phyloP scores from a whole-genome alignment of 2,329 filamentous ascomycete species.

The Phyllosticta capitalensis region DNA sequence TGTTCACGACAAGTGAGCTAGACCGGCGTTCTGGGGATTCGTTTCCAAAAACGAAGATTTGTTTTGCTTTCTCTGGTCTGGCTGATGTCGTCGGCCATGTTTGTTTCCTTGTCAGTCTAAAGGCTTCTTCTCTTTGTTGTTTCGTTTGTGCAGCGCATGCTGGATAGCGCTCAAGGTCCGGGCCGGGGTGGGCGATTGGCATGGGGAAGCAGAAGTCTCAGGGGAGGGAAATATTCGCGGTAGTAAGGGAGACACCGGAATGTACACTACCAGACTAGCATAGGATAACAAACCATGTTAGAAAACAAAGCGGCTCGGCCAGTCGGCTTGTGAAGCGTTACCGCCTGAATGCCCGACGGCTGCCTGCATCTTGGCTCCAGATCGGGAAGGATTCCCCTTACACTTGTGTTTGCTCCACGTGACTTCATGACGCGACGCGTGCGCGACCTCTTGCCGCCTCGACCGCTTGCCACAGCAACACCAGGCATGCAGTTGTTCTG shows the following conservation, averaged over 20 bases:
- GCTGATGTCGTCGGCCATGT: background rate
- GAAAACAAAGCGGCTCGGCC: background rate
- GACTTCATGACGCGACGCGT: background rate
- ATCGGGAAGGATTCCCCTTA: background rate
- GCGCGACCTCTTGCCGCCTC: background rate
- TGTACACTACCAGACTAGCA: background rate
- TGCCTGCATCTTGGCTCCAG: background rate
- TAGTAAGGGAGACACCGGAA: background rate
- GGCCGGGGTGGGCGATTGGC: background rate
- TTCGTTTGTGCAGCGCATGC: background rate
- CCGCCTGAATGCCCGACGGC: background rate
- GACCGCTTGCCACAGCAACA: background rate
- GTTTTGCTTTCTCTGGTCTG: slow-evolving; percentile 1
- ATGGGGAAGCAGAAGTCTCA: background rate
- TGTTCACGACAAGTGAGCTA: slow-evolving; percentile 8
- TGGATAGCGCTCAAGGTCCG: background rate
- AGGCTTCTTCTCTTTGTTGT: background rate
- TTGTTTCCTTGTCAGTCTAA: background rate
- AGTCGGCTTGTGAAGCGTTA: background rate
- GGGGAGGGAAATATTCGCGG: background rate
- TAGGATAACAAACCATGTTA: background rate
- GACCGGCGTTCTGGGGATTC: slow-evolving; percentile 8
- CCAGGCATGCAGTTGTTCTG: background rate
- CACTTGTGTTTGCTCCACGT: background rate
- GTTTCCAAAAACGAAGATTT: slow-evolving; percentile 9